A percentile compares a stretch with the other conserved stretches of the same genome.
phyloP scores from a whole-genome alignment of 2,329 filamentous ascomycete genomes.

The Macrophomina tecta region DNA sequence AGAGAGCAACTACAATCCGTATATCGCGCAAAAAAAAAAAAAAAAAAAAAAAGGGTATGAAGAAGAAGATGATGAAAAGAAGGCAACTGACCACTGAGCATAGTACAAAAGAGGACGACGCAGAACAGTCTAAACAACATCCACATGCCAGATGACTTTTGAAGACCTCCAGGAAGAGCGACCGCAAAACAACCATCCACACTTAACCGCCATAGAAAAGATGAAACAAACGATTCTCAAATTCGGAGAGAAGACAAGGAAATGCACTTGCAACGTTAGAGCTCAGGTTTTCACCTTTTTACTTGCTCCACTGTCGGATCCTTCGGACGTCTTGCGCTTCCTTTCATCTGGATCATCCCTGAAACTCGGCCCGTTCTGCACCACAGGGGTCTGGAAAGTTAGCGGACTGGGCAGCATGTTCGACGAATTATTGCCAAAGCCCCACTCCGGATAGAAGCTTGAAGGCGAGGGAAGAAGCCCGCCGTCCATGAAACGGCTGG shows the following conservation, averaged over 20 bases:
- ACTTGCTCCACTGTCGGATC: conserved; percentile 40
- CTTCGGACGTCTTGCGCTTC: conserved; percentile 47
- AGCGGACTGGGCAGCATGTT: conserved; percentile 92
- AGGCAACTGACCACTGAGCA: conserved; percentile 13
- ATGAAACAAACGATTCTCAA: not conserved
- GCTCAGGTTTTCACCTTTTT: conserved; percentile 45
- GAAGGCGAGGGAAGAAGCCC: conserved; percentile 89
- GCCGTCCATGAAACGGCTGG: conserved; percentile 86
- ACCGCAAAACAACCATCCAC: not conserved
- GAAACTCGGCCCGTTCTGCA: conserved; percentile 51
- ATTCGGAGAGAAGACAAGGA: not conserved
- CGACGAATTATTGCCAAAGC: conserved; percentile 71
- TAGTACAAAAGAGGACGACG: conserved; percentile 20
- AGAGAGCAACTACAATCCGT: conserved; percentile 24
- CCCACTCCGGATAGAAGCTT: conserved; percentile 92
- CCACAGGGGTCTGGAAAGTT: conserved; percentile 83
- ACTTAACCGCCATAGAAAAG: not conserved
- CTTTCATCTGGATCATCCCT: conserved; percentile 47
- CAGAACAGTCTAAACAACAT: conserved; percentile 24
- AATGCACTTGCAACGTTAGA: not conserved
- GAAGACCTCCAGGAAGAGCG: conserved; percentile 1
- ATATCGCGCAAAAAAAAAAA: conserved; percentile 1
- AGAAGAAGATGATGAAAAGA: conserved; percentile 17
- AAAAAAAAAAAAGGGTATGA: conserved; percentile 21
- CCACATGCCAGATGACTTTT: conserved; percentile 26